Conservation (phyloP, 768 basidiomycete species). For the Termitomyces sp. region DNA sequence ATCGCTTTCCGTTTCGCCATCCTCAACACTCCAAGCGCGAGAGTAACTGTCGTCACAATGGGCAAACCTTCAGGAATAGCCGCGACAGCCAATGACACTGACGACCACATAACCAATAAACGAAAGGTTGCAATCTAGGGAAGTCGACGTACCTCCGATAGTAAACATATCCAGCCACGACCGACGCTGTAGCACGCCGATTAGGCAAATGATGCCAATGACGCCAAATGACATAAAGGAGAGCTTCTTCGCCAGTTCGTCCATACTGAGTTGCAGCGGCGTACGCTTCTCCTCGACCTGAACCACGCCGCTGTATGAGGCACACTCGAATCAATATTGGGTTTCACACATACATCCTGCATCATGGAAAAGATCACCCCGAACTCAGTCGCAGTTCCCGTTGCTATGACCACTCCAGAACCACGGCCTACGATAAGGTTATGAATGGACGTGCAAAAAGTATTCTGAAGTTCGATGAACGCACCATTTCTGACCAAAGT, state of each 20-base stretch:
- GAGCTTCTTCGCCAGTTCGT: slow-evolving; percentile 90
- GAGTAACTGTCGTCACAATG: slow-evolving; percentile 95
- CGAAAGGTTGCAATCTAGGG: neutral
- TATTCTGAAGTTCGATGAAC: slow-evolving; percentile 13
- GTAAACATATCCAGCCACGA: slow-evolving; percentile 99
- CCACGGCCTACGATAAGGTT: slow-evolving; percentile 56
- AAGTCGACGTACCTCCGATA: slow-evolving; percentile 73
- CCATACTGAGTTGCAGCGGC: slow-evolving; percentile 91
- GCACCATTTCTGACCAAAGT: slow-evolving; percentile 87
- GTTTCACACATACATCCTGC: slow-evolving; percentile 68
- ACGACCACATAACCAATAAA: neutral
- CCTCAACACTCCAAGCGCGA: slow-evolving; percentile 88
- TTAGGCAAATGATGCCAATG: slow-evolving; percentile 89
- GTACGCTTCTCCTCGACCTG: slow-evolving; percentile 84
- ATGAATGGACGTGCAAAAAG: neutral
- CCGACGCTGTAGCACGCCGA: slow-evolving; percentile 82
- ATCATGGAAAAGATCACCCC: slow-evolving; percentile 97
- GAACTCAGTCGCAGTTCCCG: slow-evolving; percentile 86
- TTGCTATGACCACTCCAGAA: slow-evolving; percentile 83
- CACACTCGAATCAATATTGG: slow-evolving; percentile 5
- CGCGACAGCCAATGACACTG: slow-evolving; percentile 97
- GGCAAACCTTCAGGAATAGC: slow-evolving; percentile 97
- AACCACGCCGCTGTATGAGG: slow-evolving; percentile 19
- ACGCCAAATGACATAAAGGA: slow-evolving; percentile 90
- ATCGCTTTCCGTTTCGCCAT: slow-evolving; percentile 96